Percentiles rank a stretch among this genome's conserved stretches.
Conservation (phyloP, 345 rosid genomes). For the Camelina laxa region DNA sequence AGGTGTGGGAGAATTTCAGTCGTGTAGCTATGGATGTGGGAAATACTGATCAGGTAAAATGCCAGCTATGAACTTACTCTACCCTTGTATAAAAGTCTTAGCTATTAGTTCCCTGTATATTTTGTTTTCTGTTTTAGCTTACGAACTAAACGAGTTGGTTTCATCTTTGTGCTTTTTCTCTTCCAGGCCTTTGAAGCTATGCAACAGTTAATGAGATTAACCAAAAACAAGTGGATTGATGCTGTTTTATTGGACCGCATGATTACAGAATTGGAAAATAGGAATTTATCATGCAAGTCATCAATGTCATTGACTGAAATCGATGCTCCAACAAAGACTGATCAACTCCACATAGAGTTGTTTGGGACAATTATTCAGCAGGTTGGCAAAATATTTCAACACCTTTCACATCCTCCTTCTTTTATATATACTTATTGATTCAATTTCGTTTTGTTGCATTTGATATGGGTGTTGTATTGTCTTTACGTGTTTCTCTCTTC, state of each 20-base stretch:
- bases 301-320: background rate
- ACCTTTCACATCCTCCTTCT: too few relatives aligned
- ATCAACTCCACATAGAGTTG: slow-evolving; percentile 64
- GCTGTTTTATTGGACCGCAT: slow-evolving; percentile 63
- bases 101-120: background rate
- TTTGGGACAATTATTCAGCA: slow-evolving; percentile 80
- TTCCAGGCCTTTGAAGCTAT: slow-evolving; percentile 83
- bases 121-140: slow-evolving; percentile 14
- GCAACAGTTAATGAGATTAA: slow-evolving; percentile 66
- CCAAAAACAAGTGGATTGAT: slow-evolving; percentile 65
- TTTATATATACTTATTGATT: too few relatives aligned
- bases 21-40: slow-evolving; percentile 88
- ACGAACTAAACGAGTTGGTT: slow-evolving; percentile 2
- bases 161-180: slow-evolving; percentile 12
- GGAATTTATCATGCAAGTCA: slow-evolving; percentile 43
- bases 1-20: slow-evolving; percentile 88
- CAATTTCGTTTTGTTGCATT: background rate
- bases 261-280: slow-evolving; percentile 62
- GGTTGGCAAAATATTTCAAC: slow-evolving; percentile 52
- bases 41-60: slow-evolving; percentile 74
- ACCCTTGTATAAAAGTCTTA: background rate
- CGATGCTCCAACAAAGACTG: slow-evolving; percentile 48
- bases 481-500: slow-evolving; percentile 4
- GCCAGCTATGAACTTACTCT: slow-evolving; percentile 9
- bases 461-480: background rate